phyloP scores from a whole-genome alignment of 2,329 filamentous ascomycete species.

The Calcarisporium arbuscula region DNA sequence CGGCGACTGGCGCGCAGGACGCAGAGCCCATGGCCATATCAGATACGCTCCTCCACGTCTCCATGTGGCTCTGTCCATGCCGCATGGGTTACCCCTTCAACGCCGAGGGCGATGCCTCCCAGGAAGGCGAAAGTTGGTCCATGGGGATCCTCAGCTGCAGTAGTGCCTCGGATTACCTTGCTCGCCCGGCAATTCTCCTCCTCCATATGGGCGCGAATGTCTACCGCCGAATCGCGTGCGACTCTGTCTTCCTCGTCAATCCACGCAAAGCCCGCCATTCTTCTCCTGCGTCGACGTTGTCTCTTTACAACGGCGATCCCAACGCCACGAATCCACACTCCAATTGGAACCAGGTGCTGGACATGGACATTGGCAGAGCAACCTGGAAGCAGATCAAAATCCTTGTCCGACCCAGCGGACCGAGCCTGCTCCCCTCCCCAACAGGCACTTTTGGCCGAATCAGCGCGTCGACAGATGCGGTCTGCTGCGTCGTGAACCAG shows the following conservation, averaged over 20 bases:
- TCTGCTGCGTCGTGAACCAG: background rate
- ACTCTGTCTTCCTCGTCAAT: constrained; percentile 1
- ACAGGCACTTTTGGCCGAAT: background rate
- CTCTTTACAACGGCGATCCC: background rate
- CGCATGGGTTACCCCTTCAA: background rate
- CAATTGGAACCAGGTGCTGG: background rate
- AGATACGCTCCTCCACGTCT: background rate
- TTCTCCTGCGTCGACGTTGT: background rate
- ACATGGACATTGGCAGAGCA: background rate
- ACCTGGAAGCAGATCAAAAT: background rate
- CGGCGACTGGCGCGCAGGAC: background rate
- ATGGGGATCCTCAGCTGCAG: constrained; percentile 2
- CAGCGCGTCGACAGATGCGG: background rate
- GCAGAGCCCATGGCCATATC: constrained; percentile 1
- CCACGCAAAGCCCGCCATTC: background rate
- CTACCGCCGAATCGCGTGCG: constrained; percentile 1
- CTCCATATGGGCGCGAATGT: background rate
- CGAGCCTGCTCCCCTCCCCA: background rate
- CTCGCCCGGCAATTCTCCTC: background rate
- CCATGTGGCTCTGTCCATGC: constrained; percentile 1
- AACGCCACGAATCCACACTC: background rate
- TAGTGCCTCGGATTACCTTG: constrained; percentile 1
- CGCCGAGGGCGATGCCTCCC: background rate
- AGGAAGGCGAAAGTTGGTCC: background rate
- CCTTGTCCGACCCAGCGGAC: constrained; percentile 3